Base-by-base conservation (phyloP, 1,284 basidiomycete species). In the Boletus smithii region DNA sequence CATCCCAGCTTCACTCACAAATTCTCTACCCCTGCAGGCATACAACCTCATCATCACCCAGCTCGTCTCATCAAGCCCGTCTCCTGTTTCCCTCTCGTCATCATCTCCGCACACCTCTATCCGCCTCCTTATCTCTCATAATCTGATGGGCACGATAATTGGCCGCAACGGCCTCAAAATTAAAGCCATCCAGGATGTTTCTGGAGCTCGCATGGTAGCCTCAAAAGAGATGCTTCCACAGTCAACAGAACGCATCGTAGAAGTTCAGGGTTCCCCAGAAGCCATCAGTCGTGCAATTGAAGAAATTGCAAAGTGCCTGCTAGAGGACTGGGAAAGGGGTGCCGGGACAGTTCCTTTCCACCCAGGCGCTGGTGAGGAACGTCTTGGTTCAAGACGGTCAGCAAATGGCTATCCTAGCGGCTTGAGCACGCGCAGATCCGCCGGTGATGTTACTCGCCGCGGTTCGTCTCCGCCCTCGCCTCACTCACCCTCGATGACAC, bases 81-180 rank as follows among this genome's bases (percentile, higher is more conserved):
- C 81, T 51, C 88, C 80, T 35, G 68, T 81, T 47, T 69, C 79
- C 43, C 72, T 78, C 53, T 80, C 79, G 26, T 76, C 81, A 51
- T 78, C 86, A 54, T 72, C 80, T 58, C 75, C 85, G 41, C 85
- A 91, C 69, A 94, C 93, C 46, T 90, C 93, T 51, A 87, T 98
- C 66, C 91, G 93, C 51, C 89, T 97, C 55, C 83, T 99, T 62
- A 93, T 99, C 67, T 97, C 94, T 45, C 95, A 99, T 76, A 95
- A 97, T 69, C 82, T 98, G 57, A 99, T 99, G 97, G 97, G 97
- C 46, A 95, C 94, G 48, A 92, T 99, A 70, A 99, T 99, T 61
- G 97, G 97, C 57, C 91, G 95, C 61, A 88, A 76, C 51, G 97
- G 97, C 56, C 84, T 91, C 69, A 99, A 98, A 83, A 99, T 99